phyloP scores from a whole-genome alignment of 192 early-diverging fungal genomes.

The Spizellomyces punctatus region DNA sequence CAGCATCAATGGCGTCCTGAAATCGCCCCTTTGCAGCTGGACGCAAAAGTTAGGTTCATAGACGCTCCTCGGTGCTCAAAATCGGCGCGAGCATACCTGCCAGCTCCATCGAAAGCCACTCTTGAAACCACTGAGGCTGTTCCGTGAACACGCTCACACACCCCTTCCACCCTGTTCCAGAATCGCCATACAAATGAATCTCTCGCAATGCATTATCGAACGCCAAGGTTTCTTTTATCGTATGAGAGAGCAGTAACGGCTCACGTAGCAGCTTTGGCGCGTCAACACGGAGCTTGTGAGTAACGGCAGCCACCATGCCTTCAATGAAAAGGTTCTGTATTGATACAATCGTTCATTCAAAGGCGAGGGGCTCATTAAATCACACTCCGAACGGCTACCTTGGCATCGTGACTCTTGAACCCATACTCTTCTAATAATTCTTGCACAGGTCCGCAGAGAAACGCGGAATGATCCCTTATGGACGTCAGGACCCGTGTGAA shows the following conservation, averaged over 20 bases:
- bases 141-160: conserved; percentile 37
- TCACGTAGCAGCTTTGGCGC: conserved; percentile 29
- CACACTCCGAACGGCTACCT: conserved; percentile 10
- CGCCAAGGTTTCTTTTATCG: conserved; percentile 29
- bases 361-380: not conserved
- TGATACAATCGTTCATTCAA: not conserved
- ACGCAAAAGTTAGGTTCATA: not conserved
- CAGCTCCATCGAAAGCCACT: conserved; percentile 31
- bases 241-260: conserved; percentile 27
- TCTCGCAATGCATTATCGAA: conserved; percentile 35
- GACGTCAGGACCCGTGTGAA: conserved; percentile 28
- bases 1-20: conserved; percentile 22
- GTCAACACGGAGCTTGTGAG: conserved; percentile 32
- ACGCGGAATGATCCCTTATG: conserved; percentile 25
- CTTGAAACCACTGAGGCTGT: conserved; percentile 24
- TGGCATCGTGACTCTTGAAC: conserved; percentile 18
- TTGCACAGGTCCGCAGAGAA: conserved; percentile 34
- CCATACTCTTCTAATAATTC: conserved; percentile 19
- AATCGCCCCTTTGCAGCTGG: conserved; percentile 26
- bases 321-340: conserved; percentile 30
- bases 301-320: conserved; percentile 22
- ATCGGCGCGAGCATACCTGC: conserved; percentile 18
- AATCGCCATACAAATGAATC: conserved; percentile 23
- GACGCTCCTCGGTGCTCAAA: not conserved
- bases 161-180: conserved; percentile 20